Evolutionary conservation across 1,284 basidiomycete genomes (phyloP).

Genomic region (Apiotrichum siamense): DNA sequence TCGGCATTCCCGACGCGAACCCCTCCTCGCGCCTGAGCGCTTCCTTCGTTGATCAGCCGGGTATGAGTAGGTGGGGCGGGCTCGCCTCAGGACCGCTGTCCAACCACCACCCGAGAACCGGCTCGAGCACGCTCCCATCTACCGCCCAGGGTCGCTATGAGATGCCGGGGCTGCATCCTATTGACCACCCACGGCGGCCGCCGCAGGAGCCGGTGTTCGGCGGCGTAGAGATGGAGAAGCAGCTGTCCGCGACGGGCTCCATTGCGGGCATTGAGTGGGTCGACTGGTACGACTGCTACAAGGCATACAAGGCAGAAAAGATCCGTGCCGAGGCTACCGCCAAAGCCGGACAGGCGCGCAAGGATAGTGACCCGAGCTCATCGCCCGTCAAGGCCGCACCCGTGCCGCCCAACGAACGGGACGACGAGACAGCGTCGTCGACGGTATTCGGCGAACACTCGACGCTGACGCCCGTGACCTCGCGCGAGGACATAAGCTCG

Average conservation of each 20-base stretch:
- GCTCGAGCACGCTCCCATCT: neutral
- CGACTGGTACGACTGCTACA: slow-evolving; percentile 56
- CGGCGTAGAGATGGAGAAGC: slow-evolving; percentile 28
- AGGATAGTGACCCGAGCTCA: neutral
- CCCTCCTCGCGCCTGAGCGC: slow-evolving; percentile 8
- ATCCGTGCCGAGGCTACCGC: slow-evolving; percentile 46
- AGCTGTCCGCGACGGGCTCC: slow-evolving; percentile 29
- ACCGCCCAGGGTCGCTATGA: neutral
- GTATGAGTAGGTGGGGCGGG: neutral
- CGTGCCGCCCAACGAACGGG: neutral
- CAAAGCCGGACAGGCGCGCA: too few species aligned
- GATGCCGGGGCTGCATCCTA: neutral
- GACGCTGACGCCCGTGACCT: slow-evolving; percentile 23
- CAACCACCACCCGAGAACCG: neutral
- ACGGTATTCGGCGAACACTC: neutral
- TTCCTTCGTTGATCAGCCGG: slow-evolving; percentile 5
- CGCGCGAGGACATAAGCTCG: slow-evolving; percentile 23
- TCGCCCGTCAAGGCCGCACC: neutral
- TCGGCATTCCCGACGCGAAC: neutral
- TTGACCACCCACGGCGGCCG: neutral
- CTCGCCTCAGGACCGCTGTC: neutral
- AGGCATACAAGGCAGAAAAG: slow-evolving; percentile 54
- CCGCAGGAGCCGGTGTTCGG: neutral
- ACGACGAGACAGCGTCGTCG: neutral
- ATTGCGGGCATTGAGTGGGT: slow-evolving; percentile 54